Evolutionary conservation across 2,329 filamentous ascomycete species (phyloP), one percentile per base, ranked within the genome.

Genomic region (Epichloe brachyelytri): DNA sequence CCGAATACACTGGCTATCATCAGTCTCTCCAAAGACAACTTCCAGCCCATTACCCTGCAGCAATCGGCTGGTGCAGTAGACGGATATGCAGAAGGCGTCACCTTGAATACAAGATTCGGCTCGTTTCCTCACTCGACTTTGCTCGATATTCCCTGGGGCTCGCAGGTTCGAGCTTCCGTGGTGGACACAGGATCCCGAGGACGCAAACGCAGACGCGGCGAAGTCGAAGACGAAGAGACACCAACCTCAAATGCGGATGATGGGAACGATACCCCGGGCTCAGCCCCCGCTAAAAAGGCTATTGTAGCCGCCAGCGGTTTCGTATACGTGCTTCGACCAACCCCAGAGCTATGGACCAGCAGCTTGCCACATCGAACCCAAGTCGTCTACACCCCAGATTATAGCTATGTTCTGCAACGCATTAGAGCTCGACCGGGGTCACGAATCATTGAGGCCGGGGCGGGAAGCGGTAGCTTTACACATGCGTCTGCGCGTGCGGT

Each of bases 141-240:
- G 44, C 77, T 95, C 51, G 75, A 80, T 5, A 74, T 89, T 50
- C 85, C 87, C 41, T 97, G 91, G 91, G 93, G 93, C 30, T 88
- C 86, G 6, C 93, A 97, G 65, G 83, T 97, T 20, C 78, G 88
- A 45, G 93, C 93, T 7, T 95, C 89, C 2, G 80, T 84, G 34
- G 89, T 96, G 51, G 88, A 96, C 62, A 96, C 90, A 0, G 89
- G 90, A 12, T 93, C 88, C n/a, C 76, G 89, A 59, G 88, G 88
- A 36, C 78, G 85, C 48, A 85, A 83, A 66, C 73, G 78, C 50
- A 82, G 82, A 64, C 66, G 72, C 15, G 71, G 50, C 17, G 52
- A 72, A 49, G 66, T 62, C 5, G 64, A 64, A 22, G 71, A 68
- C 41, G 76, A 78, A 54, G 73, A 72, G 62, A 67, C 53, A 54